These are phyloP conservation scores for Panicum virgatum DNA, from an alignment of 202 grass and related monocot species.

Conservation along the genomic window DNA sequence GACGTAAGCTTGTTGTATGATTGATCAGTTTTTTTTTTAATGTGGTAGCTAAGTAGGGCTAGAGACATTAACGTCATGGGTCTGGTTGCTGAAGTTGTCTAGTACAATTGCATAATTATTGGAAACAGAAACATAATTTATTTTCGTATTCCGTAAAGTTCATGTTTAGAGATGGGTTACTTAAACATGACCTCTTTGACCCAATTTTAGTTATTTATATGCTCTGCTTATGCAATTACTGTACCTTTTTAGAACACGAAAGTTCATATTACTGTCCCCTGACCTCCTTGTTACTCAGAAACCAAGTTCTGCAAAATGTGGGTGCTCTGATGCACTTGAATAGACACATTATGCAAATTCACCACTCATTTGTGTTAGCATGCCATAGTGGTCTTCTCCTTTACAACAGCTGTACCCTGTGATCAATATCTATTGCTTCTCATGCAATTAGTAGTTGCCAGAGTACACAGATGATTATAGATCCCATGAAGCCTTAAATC, in stretches of 20 bases:
- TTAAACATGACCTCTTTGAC: neutral
- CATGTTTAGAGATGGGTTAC: neutral
- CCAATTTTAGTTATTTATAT: slow-evolving; percentile 11
- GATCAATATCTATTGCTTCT: neutral
- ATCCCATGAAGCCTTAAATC: neutral
- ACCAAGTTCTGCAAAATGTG: slow-evolving; percentile 7
- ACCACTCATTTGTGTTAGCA: neutral
- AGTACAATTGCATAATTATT: neutral
- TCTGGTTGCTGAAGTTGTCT: neutral
- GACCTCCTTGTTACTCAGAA: neutral
- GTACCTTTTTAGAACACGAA: neutral
- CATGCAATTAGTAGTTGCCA: neutral
- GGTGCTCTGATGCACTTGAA: neutral
- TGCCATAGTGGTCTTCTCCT: neutral
- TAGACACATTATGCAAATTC: neutral
- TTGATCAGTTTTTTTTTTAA: slow-evolving; percentile 19
- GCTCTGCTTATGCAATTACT: neutral
- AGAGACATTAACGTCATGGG: neutral
- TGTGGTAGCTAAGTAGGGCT: slow-evolving; percentile 10
- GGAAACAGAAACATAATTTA: neutral
- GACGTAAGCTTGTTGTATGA: neutral
- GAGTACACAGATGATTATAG: neutral
- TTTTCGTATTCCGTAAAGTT: slow-evolving; percentile 1
- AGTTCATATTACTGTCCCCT: neutral
- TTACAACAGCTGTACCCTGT: neutral